A percentile compares a stretch with the other conserved stretches of the same genome.
phyloP scores from a whole-genome alignment of 495 filamentous ascomycete species.

The Recurvomyces mirabilis region DNA sequence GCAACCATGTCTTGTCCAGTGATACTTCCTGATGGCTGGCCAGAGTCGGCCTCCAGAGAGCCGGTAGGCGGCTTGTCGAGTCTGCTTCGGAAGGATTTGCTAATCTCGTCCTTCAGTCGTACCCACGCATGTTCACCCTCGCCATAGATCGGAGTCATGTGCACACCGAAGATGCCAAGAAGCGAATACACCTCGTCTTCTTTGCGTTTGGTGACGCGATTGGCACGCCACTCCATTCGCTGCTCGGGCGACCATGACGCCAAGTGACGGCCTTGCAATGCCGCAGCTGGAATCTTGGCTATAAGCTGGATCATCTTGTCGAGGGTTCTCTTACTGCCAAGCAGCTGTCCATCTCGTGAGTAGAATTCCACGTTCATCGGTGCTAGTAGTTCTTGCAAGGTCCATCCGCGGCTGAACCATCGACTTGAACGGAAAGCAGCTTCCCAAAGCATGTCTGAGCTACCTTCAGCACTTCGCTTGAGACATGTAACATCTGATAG shows the following conservation, averaged over 20 bases:
- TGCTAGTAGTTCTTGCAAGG: constrained; percentile 18
- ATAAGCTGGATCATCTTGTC: too few species aligned
- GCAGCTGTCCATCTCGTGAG: background rate
- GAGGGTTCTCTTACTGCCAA: too few species aligned
- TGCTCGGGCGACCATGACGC: too few species aligned
- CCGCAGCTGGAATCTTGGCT: too few species aligned
- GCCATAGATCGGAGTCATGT: constrained; percentile 13
- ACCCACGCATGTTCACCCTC: background rate
- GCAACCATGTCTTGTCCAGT: background rate
- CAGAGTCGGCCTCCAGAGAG: background rate
- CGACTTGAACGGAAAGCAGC: background rate
- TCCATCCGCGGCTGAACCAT: constrained; percentile 15
- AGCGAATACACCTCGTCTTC: too few species aligned
- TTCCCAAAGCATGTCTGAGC: background rate
- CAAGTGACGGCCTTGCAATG: too few species aligned
- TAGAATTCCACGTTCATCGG: background rate
- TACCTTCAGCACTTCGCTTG: too few species aligned
- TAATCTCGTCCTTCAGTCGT: background rate
- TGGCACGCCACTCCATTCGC: too few species aligned
- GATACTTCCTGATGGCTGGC: background rate
- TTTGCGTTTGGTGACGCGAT: too few species aligned
- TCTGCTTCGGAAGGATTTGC: background rate
- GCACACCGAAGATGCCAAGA: too few species aligned
- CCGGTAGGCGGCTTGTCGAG: background rate
- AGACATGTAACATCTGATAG: constrained; percentile 15